These are phyloP conservation scores for Globisporangium spinosum DNA, from an alignment of 352 stramenopile species.

Conservation along the genomic window DNA sequence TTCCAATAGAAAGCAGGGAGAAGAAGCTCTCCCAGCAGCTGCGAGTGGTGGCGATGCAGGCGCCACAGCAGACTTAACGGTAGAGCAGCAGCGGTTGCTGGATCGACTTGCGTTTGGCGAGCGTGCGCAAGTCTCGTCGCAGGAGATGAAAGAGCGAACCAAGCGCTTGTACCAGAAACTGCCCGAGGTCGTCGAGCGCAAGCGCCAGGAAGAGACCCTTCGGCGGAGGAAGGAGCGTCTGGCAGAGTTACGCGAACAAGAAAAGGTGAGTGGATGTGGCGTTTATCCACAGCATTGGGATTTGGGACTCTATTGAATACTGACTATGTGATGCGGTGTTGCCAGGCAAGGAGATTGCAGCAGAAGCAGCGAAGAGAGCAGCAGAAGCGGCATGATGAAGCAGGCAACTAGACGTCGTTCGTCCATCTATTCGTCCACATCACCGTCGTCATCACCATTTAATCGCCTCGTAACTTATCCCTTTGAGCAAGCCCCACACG, in stretches of 20 bases:
- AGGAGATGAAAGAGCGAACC: constrained; percentile 70
- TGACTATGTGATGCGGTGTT: constrained; percentile 4
- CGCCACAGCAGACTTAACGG: background rate
- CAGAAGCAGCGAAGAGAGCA: constrained; percentile 47
- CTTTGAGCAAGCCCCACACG: background rate
- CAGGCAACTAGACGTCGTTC: background rate
- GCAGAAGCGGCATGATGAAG: constrained; percentile 16
- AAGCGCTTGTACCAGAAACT: constrained; percentile 62
- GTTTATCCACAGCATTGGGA: background rate
- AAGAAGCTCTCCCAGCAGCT: background rate
- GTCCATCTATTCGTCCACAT: background rate
- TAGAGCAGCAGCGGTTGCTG: constrained; percentile 32
- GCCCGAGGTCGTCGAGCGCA: constrained; percentile 67
- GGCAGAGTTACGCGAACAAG: constrained; percentile 59
- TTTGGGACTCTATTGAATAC: background rate
- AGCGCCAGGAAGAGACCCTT: constrained; percentile 71
- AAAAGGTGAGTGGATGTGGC: constrained; percentile 39
- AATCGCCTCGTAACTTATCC: background rate
- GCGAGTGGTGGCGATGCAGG: background rate
- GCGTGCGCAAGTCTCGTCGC: constrained; percentile 48
- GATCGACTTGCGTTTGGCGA: constrained; percentile 44
- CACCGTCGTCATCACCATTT: background rate
- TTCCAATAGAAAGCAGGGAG: background rate
- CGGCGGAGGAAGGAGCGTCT: constrained; percentile 58
- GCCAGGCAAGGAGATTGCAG: constrained; percentile 45